phyloP scores from a whole-genome alignment of 2,329 filamentous ascomycete genomes.

The Colletotrichum euphorbiae region DNA sequence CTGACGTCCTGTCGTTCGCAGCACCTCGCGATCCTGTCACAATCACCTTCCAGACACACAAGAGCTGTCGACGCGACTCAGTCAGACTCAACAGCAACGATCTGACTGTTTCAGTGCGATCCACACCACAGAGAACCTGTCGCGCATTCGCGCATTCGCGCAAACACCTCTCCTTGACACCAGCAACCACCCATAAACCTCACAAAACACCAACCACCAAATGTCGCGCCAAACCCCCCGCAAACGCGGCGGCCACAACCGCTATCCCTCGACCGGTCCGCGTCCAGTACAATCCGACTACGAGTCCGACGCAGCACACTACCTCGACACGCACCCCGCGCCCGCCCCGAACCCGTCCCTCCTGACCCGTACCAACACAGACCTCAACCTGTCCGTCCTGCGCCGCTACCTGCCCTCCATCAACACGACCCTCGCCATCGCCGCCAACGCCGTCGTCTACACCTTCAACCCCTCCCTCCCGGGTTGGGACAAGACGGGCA shows the following conservation, averaged over 20 bases:
- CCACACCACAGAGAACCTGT: too few species aligned
- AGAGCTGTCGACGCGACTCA: too few species aligned
- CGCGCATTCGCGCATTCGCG: too few species aligned
- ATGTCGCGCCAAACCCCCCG: conserved; percentile 61
- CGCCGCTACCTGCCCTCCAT: conserved; percentile 83
- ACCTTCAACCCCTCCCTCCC: conserved; percentile 73
- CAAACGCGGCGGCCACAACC: conserved; percentile 52
- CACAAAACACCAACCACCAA: background rate
- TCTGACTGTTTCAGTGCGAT: too few species aligned
- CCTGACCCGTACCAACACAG: conserved; percentile 78
- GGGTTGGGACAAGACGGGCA: conserved; percentile 85
- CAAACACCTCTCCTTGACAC: too few species aligned
- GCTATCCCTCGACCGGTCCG: conserved; percentile 54
- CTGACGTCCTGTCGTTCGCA: conserved; percentile 31
- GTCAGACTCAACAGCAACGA: too few species aligned
- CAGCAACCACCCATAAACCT: background rate
- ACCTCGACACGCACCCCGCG: conserved; percentile 55
- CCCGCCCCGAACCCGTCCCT: conserved; percentile 60
- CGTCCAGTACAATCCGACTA: conserved; percentile 64
- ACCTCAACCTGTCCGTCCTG: conserved; percentile 89
- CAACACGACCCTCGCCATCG: conserved; percentile 79
- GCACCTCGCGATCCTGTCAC: background rate
- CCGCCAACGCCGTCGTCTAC: conserved; percentile 89
- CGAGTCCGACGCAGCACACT: conserved; percentile 71
- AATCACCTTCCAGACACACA: conserved; percentile 19